phyloP scores from a whole-genome alignment of 2,329 filamentous ascomycete genomes.

The Trichoderma sp. region DNA sequence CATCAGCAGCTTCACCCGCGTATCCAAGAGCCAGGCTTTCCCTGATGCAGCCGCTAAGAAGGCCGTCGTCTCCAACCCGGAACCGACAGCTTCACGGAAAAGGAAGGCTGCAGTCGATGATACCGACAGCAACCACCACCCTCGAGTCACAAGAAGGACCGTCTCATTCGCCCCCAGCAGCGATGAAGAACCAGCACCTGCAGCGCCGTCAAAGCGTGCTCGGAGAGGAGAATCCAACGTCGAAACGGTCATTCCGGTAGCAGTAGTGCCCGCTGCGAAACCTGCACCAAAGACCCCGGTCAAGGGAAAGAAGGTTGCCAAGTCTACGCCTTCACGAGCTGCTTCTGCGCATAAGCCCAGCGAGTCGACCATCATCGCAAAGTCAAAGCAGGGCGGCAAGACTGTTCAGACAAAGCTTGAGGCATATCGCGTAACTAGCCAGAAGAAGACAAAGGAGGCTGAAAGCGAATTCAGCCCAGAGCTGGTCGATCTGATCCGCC shows the following conservation, averaged over 20 bases:
- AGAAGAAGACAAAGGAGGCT: constrained; percentile 36
- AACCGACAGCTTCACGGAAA: constrained; percentile 42
- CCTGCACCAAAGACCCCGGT: constrained; percentile 23
- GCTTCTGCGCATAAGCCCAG: constrained; percentile 40
- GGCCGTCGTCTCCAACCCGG: constrained; percentile 34
- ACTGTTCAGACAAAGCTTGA: constrained; percentile 46
- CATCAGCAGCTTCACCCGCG: constrained; percentile 52
- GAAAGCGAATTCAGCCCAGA: constrained; percentile 52
- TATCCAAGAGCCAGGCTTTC: constrained; percentile 49
- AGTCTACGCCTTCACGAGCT: constrained; percentile 37
- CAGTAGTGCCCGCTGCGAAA: neutral
- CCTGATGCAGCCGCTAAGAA: constrained; percentile 43
- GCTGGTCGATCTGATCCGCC: constrained; percentile 61
- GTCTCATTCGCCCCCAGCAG: constrained; percentile 43
- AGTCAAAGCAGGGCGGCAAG: constrained; percentile 38
- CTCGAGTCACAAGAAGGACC: constrained; percentile 36
- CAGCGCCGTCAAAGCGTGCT: constrained; percentile 36
- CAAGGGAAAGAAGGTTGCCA: constrained; percentile 42
- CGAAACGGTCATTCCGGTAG: neutral
- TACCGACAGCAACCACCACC: constrained; percentile 36
- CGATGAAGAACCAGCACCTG: constrained; percentile 36
- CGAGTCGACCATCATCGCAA: constrained; percentile 40
- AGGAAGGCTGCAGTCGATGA: constrained; percentile 42
- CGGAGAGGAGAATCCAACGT: constrained; percentile 35
- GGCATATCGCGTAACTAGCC: constrained; percentile 42